phyloP scores from a whole-genome alignment of 345 rosid species.

The Populus simonii region DNA sequence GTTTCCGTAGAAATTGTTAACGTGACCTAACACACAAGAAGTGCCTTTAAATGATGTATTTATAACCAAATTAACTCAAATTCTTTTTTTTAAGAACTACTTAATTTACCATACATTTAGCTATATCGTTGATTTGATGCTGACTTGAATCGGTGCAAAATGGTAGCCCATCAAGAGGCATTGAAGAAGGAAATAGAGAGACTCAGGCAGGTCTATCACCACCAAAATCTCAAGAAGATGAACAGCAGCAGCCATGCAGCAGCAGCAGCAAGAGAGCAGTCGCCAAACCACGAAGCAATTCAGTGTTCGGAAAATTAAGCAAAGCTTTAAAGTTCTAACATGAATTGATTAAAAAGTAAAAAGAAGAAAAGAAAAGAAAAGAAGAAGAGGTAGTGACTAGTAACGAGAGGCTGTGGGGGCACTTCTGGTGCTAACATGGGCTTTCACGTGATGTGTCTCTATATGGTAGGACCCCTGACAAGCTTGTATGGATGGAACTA shows the following conservation, averaged over 20 bases:
- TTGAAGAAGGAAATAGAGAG: slow-evolving; percentile 90
- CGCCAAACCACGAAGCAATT: not conserved
- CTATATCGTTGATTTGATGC: too few relatives aligned
- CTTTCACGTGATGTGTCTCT: slow-evolving; percentile 41
- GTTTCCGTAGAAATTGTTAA: not conserved
- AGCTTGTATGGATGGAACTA: slow-evolving; percentile 1
- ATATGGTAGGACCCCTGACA: slow-evolving; percentile 11
- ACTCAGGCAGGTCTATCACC: slow-evolving; percentile 65
- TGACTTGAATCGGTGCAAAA: not conserved
- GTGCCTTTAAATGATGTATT: not conserved
- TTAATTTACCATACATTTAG: not conserved
- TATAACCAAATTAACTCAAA: not conserved
- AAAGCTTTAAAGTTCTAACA: not conserved
- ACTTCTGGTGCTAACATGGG: slow-evolving; percentile 26
- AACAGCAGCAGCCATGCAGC: slow-evolving; percentile 14
- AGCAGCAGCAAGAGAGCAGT: not conserved
- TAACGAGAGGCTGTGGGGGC: slow-evolving; percentile 9
- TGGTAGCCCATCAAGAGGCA: slow-evolving; percentile 77
- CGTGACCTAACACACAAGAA: not conserved
- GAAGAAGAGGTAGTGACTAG: not conserved
- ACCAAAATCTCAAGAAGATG: slow-evolving; percentile 49
- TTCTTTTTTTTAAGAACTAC: not conserved
- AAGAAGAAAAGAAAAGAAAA: not conserved
- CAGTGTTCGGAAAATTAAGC: not conserved
- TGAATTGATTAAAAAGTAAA: not conserved